Percentiles rank a stretch among this genome's conserved stretches.
phyloP scores from a whole-genome alignment of 2,329 filamentous ascomycete genomes.

The Madurella fahalii region DNA sequence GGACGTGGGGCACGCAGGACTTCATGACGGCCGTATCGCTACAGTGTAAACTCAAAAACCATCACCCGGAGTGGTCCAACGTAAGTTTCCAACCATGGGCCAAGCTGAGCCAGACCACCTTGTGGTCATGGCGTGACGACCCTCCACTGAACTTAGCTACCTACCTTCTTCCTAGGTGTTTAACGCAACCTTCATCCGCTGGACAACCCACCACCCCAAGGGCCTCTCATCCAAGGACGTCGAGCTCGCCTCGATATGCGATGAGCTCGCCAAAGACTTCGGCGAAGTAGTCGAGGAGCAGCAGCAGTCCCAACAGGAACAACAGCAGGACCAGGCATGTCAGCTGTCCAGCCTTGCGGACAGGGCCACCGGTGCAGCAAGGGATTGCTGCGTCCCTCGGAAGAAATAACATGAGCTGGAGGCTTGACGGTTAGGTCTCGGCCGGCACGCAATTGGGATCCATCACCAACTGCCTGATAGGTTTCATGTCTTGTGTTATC shows the following conservation, averaged over 20 bases:
- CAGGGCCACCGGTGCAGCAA: conserved; percentile 8
- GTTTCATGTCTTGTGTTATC: neutral
- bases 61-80: conserved; percentile 76
- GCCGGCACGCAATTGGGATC: neutral
- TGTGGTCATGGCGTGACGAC: no score
- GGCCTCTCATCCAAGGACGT: conserved; percentile 64
- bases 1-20: conserved; percentile 42
- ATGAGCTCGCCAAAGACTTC: conserved; percentile 52
- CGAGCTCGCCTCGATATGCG: conserved; percentile 58
- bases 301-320: neutral
- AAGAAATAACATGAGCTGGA: neutral
- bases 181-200: conserved; percentile 65
- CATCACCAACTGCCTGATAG: neutral
- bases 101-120: no score
- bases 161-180: conserved; percentile 51
- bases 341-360: conserved; percentile 5
- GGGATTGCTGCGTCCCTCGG: conserved; percentile 16
- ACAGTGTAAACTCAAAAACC: conserved; percentile 63
- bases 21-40: conserved; percentile 71
- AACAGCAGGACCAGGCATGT: neutral
- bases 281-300: conserved; percentile 41
- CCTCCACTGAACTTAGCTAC: neutral
- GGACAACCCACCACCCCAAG: conserved; percentile 66
- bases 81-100: conserved; percentile 36
- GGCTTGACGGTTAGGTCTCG: no score